A percentile compares a stretch with the other conserved stretches of the same genome.
These are phyloP conservation scores for Fusarium sp. DNA, from an alignment of 2,329 filamentous ascomycete genomes.

Conservation along the genomic window DNA sequence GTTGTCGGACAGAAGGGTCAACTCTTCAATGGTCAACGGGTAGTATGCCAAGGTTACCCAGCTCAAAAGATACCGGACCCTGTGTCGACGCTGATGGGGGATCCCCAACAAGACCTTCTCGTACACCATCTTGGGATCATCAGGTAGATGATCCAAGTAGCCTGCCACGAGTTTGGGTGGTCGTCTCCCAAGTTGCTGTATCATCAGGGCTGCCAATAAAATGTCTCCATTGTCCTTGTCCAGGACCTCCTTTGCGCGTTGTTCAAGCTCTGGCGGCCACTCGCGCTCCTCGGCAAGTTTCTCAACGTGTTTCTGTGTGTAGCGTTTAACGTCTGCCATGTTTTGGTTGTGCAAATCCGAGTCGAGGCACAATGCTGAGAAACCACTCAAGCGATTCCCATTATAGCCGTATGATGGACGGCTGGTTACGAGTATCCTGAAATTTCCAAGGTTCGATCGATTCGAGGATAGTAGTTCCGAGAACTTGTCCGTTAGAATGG, in stretches of 20 bases:
- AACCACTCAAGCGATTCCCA: not conserved
- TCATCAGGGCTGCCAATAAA: not conserved
- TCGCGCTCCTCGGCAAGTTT: not conserved
- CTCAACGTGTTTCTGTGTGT: not conserved
- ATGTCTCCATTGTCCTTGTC: not conserved
- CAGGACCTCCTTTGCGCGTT: not conserved
- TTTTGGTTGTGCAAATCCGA: not conserved
- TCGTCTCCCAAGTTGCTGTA: not conserved
- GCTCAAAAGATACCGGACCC: not conserved
- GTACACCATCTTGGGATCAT: not conserved
- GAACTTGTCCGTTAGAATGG: not conserved
- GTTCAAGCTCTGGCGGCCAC: not conserved
- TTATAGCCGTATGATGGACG: not conserved
- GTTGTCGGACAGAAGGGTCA: not conserved
- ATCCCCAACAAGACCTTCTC: not conserved
- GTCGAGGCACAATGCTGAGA: conserved; percentile 1
- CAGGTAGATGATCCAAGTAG: not conserved
- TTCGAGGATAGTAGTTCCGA: not conserved
- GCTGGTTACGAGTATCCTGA: conserved; percentile 2
- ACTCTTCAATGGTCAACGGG: conserved; percentile 3
- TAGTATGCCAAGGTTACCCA: conserved; percentile 4
- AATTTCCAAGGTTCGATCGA: not conserved
- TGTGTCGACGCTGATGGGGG: not conserved
- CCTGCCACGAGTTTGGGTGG: not conserved
- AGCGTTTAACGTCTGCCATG: not conserved